Evolutionary conservation across 2,329 filamentous ascomycete genomes (phyloP).

Genomic region (Chrysoporthe cubensis): DNA sequence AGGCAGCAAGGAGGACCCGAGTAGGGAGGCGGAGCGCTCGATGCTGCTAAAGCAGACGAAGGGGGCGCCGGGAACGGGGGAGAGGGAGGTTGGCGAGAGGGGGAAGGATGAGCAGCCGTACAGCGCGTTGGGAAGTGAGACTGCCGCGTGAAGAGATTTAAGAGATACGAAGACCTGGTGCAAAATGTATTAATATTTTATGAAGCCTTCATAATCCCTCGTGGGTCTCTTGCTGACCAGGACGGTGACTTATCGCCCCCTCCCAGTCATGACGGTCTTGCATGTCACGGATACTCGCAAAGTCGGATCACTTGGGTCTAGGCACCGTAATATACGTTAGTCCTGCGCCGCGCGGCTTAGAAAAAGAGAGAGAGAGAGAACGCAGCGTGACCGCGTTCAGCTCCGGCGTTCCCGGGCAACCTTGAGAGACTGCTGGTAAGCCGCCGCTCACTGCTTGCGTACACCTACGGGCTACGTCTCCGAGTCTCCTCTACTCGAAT

Average conservation of each 20-base stretch:
- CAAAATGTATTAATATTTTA: not conserved
- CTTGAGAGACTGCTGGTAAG: not conserved
- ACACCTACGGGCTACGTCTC: slow-evolving; percentile 12
- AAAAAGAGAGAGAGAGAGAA: no score
- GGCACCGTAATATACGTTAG: no score
- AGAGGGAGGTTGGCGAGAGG: slow-evolving; percentile 16
- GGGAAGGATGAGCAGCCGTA: slow-evolving; percentile 21
- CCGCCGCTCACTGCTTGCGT: slow-evolving; percentile 20
- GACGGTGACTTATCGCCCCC: no score
- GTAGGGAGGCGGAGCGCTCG: slow-evolving; percentile 26
- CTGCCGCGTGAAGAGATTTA: not conserved
- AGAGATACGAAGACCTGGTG: not conserved
- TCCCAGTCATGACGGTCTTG: no score
- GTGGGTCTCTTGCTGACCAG: not conserved
- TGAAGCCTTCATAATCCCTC: not conserved
- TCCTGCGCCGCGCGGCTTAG: no score
- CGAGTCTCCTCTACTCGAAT: not conserved
- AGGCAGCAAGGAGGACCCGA: slow-evolving; percentile 34
- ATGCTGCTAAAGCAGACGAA: slow-evolving; percentile 17
- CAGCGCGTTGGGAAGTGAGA: slow-evolving; percentile 20
- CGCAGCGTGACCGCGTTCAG: not conserved
- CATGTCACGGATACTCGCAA: no score
- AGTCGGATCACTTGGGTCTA: no score
- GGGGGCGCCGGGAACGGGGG: slow-evolving; percentile 19
- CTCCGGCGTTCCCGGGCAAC: not conserved